These are phyloP conservation scores for Crotalaria pallida DNA, from an alignment of 306 rosid genomes.

Conservation along the genomic window DNA sequence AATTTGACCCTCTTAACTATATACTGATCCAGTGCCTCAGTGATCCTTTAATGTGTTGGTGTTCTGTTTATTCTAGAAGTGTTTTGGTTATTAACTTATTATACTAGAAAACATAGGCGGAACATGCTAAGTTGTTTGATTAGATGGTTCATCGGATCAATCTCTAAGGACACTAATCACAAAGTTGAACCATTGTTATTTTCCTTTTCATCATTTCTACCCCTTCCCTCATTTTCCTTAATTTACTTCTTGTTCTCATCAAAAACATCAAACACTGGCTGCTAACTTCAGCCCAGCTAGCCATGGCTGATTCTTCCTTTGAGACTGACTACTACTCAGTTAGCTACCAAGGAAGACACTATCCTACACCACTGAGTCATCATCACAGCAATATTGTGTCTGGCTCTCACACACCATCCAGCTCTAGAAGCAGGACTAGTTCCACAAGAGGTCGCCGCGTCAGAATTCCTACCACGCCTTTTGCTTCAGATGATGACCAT, in stretches of 20 bases:
- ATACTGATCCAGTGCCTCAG: background rate
- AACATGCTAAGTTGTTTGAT: background rate
- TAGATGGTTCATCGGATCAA: background rate
- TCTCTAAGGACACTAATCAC: constrained; percentile 4
- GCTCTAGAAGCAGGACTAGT: constrained; percentile 25
- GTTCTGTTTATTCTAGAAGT: background rate
- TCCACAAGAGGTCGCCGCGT: constrained; percentile 21
- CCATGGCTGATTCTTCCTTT: constrained; percentile 53
- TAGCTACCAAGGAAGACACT: constrained; percentile 18
- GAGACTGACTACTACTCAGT: constrained; percentile 32
- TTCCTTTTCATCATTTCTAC: background rate
- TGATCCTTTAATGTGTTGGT: background rate
- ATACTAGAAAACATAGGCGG: constrained; percentile 17
- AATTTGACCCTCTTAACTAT: background rate
- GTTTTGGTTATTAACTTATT: too few relatives aligned
- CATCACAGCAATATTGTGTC: constrained; percentile 26
- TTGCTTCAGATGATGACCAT: constrained; percentile 57
- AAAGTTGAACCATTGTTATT: constrained; percentile 6
- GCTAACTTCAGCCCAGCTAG: background rate
- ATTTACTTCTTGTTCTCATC: background rate
- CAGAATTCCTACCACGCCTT: constrained; percentile 50
- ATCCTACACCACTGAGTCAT: constrained; percentile 40
- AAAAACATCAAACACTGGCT: background rate
- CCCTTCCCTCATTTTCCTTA: background rate
- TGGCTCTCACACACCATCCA: constrained; percentile 34